A percentile compares a stretch with the other conserved stretches of the same genome.
These are phyloP conservation scores for Mucor lusitanicus DNA, from an alignment of 371 early-diverging fungal genomes.

Conservation along the genomic window DNA sequence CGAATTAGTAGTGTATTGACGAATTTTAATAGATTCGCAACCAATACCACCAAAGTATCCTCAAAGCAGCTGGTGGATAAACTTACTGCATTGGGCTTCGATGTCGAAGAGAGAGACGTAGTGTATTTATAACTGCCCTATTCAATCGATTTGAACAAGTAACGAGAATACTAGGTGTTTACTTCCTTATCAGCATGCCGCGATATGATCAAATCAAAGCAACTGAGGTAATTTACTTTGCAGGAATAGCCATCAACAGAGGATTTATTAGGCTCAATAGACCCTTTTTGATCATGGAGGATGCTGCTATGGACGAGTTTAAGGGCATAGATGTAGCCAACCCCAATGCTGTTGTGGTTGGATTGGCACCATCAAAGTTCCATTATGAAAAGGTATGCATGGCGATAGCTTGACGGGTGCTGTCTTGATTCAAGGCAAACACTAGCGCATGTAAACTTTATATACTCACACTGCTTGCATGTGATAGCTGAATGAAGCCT, in stretches of 20 bases:
- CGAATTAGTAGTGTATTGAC: too few species aligned
- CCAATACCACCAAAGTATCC: conserved; percentile 85
- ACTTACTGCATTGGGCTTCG: conserved; percentile 66
- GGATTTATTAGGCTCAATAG: conserved; percentile 23
- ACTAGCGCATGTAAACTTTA: neutral
- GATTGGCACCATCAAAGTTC: conserved; percentile 77
- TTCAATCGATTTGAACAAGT: neutral
- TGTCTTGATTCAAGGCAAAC: too few species aligned
- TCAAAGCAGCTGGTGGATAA: conserved; percentile 53
- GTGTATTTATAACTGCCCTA: neutral
- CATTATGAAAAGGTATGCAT: conserved; percentile 70
- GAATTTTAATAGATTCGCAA: conserved; percentile 57
- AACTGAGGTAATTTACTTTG: conserved; percentile 38
- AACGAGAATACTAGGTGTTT: conserved; percentile 55
- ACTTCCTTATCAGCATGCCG: conserved; percentile 81
- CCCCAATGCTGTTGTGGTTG: conserved; percentile 82
- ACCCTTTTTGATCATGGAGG: conserved; percentile 77
- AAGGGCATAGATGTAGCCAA: conserved; percentile 49
- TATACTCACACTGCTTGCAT: neutral
- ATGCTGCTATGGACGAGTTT: conserved; percentile 75
- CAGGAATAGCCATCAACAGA: neutral
- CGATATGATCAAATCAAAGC: conserved; percentile 51
- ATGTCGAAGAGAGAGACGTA: conserved; percentile 65
- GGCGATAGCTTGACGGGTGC: neutral
- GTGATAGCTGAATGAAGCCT: conserved; percentile 65